Evolutionary conservation across 176 grass and related monocot species (phyloP).

Genomic region (Ensete glaucum): DNA sequence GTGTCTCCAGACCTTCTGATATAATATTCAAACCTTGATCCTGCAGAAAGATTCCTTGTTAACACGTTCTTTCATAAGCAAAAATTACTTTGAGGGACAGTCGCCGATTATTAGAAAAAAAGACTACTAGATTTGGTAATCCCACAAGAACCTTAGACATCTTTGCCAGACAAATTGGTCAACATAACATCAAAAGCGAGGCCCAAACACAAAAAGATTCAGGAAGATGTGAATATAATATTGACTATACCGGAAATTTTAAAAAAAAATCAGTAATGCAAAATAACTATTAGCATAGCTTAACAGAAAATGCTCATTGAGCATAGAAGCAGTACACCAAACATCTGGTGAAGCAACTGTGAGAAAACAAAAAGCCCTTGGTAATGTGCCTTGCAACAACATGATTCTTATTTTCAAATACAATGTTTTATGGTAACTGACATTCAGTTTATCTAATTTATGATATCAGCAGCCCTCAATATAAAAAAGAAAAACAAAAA

Average conservation of each 20-base stretch:
- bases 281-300: neutral
- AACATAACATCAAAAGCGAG: neutral
- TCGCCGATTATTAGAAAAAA: neutral
- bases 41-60: conserved; percentile 25
- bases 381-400: neutral
- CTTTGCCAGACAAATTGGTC: neutral
- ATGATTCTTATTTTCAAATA: neutral
- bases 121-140: neutral
- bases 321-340: neutral
- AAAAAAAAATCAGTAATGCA: neutral
- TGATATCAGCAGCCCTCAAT: neutral
- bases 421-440: no score
- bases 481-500: neutral
- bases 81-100: neutral
- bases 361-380: neutral
- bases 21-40: conserved; percentile 89
- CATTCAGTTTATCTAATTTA: no score
- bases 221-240: no score
- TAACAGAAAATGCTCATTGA: neutral
- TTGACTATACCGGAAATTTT: no score
- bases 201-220: neutral
- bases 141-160: neutral
- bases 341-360: neutral
- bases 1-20: conserved; percentile 77
- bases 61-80: neutral